These are phyloP conservation scores for Prunus kanzakura DNA, from an alignment of 306 rosid species.

Conservation along the genomic window DNA sequence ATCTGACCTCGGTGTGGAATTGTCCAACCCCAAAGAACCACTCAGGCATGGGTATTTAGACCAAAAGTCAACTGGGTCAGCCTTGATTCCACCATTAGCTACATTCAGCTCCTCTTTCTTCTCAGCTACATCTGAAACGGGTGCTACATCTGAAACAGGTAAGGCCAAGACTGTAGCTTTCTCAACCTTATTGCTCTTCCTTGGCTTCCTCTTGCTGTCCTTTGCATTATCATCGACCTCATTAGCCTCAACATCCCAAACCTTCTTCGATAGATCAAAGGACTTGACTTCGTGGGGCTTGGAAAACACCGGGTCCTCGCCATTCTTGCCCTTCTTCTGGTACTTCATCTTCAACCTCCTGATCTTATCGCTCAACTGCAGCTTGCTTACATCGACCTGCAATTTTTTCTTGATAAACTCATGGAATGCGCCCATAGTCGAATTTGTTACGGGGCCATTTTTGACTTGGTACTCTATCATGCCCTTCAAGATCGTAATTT, in stretches of 20 bases:
- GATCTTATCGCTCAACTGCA: constrained; percentile 36
- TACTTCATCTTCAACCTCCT: constrained; percentile 52
- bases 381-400: constrained; percentile 32
- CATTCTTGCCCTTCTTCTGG: constrained; percentile 26
- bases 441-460: constrained; percentile 30
- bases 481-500: constrained; percentile 39
- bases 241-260: constrained; percentile 30
- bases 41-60: constrained; percentile 24
- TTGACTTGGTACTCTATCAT: constrained; percentile 39
- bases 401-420: constrained; percentile 38
- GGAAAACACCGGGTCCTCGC: constrained; percentile 31
- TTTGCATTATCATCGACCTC: constrained; percentile 4
- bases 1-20: neutral
- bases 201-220: constrained; percentile 17
- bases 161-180: constrained; percentile 18
- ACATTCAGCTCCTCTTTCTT: constrained; percentile 13
- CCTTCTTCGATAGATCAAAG: constrained; percentile 34
- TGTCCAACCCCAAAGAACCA: constrained; percentile 14
- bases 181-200: constrained; percentile 10
- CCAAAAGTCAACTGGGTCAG: constrained; percentile 18
- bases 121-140: neutral
- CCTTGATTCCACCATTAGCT: constrained; percentile 13
- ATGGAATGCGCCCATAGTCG: constrained; percentile 31
- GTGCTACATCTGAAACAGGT: neutral
- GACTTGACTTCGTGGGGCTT: constrained; percentile 31